These are phyloP conservation scores for Sanguinoderma infundibulare DNA, from an alignment of 1,284 basidiomycete genomes.

Conservation along the genomic window DNA sequence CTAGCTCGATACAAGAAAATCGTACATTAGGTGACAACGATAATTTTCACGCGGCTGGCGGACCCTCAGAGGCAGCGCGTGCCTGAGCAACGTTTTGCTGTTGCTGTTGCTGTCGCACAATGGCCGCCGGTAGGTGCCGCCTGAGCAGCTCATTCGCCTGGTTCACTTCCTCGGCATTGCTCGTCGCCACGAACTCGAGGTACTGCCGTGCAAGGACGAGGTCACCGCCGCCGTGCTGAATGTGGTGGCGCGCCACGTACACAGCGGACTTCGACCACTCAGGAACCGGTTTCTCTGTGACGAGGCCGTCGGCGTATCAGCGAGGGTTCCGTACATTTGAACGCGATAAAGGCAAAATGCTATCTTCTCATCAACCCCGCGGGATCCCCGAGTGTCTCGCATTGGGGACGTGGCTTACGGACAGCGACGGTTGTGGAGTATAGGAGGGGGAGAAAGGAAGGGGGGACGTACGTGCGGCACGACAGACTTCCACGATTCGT, in stretches of 20 bases:
- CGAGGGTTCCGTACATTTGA: not conserved
- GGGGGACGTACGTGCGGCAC: constrained; percentile 47
- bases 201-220: constrained; percentile 66
- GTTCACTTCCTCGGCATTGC: constrained; percentile 76
- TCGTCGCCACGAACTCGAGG: constrained; percentile 72
- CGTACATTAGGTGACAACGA: not conserved
- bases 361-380: not conserved
- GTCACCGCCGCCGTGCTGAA: constrained; percentile 64
- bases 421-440: not conserved
- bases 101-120: constrained; percentile 20
- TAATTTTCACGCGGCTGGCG: not conserved
- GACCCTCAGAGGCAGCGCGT: constrained; percentile 10
- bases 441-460: constrained; percentile 9
- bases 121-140: constrained; percentile 18
- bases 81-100: constrained; percentile 7
- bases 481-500: constrained; percentile 77
- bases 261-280: constrained; percentile 84
- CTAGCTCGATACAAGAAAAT: constrained; percentile 4
- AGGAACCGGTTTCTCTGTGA: constrained; percentile 63
- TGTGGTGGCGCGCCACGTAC: constrained; percentile 80
- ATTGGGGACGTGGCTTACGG: not conserved
- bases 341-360: constrained; percentile 1
- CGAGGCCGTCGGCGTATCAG: not conserved
- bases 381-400: not conserved
- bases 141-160: constrained; percentile 58